Evolutionary conservation across 345 rosid genomes (phyloP).

Genomic region (Microcos paniculata): DNA sequence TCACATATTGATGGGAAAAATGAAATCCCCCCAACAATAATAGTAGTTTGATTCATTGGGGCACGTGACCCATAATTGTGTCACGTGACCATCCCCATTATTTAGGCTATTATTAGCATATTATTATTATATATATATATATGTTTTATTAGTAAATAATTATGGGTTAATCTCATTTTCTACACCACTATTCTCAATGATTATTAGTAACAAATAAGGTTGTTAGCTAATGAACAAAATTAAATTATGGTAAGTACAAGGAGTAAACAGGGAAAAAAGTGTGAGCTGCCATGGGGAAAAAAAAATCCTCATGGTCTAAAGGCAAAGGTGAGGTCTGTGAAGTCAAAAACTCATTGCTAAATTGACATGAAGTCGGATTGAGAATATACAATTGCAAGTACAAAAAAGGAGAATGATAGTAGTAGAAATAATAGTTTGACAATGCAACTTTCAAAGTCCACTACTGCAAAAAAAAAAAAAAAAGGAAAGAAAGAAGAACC

Average conservation of each 20-base stretch:
- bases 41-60: neutral
- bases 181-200: neutral
- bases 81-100: slow-evolving; percentile 13
- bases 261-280: too few relatives aligned
- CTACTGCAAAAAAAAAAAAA: neutral
- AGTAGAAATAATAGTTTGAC: neutral
- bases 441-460: neutral
- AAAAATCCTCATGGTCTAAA: too few relatives aligned
- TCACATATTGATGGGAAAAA: neutral
- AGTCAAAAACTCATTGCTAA: neutral
- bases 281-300: too few relatives aligned
- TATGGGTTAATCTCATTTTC: neutral
- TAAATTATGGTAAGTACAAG: too few relatives aligned
- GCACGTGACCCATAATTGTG: neutral
- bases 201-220: too few relatives aligned
- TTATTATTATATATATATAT: neutral
- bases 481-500: too few relatives aligned
- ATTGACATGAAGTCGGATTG: neutral
- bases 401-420: neutral
- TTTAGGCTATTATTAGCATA: neutral
- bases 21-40: neutral
- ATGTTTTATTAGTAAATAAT: neutral
- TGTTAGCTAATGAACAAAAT: too few relatives aligned
- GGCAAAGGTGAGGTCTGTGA: neutral
- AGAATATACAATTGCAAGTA: neutral